phyloP scores from a whole-genome alignment of 345 rosid species.

The Eucalyptus lansdowneana region DNA sequence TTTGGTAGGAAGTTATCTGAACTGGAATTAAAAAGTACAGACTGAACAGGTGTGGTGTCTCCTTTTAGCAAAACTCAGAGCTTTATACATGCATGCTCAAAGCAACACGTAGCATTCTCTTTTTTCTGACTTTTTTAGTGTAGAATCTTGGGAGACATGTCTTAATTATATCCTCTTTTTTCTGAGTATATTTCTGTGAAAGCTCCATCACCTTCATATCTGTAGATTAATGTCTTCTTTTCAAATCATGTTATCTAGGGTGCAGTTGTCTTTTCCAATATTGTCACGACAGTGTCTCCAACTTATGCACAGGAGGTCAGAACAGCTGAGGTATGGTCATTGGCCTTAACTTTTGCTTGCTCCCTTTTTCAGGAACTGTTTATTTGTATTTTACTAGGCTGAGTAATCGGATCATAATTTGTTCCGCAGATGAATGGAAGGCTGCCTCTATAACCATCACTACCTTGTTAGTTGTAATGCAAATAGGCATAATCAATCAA shows the following conservation, averaged over 20 bases:
- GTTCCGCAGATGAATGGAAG: background rate
- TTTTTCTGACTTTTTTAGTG: background rate
- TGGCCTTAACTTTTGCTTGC: background rate
- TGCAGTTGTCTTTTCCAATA: slow-evolving; percentile 89
- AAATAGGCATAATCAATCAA: background rate
- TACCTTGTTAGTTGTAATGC: background rate
- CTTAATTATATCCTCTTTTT: background rate
- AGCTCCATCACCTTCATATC: background rate
- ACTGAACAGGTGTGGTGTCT: background rate
- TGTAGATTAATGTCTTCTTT: background rate
- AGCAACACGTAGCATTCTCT: background rate
- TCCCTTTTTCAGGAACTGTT: background rate
- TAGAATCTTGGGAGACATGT: background rate
- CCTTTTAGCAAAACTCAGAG: background rate
- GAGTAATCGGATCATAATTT: background rate
- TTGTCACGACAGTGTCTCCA: slow-evolving; percentile 96
- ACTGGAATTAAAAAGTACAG: background rate
- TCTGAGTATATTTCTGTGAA: background rate
- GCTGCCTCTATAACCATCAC: background rate
- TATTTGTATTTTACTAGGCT: background rate
- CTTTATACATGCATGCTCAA: background rate
- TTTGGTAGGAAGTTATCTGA: background rate
- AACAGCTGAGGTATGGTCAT: slow-evolving; percentile 62
- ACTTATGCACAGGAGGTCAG: slow-evolving; percentile 93
- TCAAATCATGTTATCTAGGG: slow-evolving; percentile 42